Evolutionary conservation across 225 moss, liverwort and hornwort species (phyloP), one percentile per base, ranked within the genome.

Genomic region (Pseudisothecium myosuroides): DNA sequence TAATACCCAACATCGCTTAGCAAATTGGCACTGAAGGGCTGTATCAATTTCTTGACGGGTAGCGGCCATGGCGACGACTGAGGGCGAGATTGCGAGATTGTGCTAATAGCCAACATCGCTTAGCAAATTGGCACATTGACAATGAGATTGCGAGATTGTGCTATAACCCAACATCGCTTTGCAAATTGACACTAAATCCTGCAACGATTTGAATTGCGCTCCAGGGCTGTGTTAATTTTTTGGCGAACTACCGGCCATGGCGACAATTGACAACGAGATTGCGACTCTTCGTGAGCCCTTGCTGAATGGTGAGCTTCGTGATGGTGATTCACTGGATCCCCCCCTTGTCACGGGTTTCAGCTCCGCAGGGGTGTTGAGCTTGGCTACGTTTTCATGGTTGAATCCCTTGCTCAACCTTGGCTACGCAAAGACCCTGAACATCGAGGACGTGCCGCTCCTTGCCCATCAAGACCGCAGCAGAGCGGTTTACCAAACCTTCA

Each of bases 361-460:
- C n/a, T 76, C 88, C 10, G 88, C 93, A 50, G 86, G 88, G 28
- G 7, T 91, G 28, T 11, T 90, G 14, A 90, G 91, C 72, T 86
- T 91, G 85, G 86, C 64, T 59, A 91, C 88, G 6, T 56, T 92
- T 45, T 90, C 89, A 24, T 94, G 90, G 93, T 14, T 94, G 16
- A 90, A 87, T 59, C 93, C 90, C 1, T 73, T 92, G 62, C 84
- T 94, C 26, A 80, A 78, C 2, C 59, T 94, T 14, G 93, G 93
- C n/a, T 89, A 83, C 66, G 52, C 59, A 17, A 88, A 92, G 77
- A 76, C 76, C 17, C 71, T 94, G 41, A 83, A 88, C 41, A 88
- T 92, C 11, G 88, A 91, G 55, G 91, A 94, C 45, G 73, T 92
- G 27, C 91, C 91, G 12, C 52, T 76, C 21, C 81, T 94, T 18